Conservation (phyloP, 106 monocot genomes). For the Iris macrosiphon region DNA sequence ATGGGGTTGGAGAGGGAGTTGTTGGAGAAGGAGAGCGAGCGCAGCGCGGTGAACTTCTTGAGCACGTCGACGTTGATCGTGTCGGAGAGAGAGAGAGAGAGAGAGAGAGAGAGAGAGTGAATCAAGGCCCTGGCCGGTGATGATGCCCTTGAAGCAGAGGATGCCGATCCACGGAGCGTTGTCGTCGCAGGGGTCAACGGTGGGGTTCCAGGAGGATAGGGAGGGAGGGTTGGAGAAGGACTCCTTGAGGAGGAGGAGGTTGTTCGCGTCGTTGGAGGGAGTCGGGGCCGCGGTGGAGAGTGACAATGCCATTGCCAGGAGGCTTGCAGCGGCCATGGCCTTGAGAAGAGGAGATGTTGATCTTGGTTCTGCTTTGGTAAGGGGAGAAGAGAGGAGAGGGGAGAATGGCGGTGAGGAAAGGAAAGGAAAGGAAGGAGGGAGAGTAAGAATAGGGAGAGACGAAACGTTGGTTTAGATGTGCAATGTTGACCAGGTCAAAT, state of each 20-base stretch:
- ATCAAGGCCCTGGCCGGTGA: slow-evolving; percentile 42
- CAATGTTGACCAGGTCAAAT: too few species aligned
- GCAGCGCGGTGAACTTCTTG: slow-evolving; percentile 31
- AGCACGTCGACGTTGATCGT: slow-evolving; percentile 42
- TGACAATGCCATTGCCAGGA: too few species aligned
- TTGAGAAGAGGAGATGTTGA: too few species aligned
- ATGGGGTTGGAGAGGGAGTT: slow-evolving; percentile 63
- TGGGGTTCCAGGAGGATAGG: slow-evolving; percentile 17
- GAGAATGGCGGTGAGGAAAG: background rate
- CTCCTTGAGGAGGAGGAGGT: slow-evolving; percentile 32
- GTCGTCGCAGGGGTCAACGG: slow-evolving; percentile 23
- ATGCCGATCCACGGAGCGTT: slow-evolving; percentile 63
- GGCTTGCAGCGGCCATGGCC: slow-evolving; percentile 15
- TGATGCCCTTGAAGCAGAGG: slow-evolving; percentile 34
- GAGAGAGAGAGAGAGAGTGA: too few species aligned
- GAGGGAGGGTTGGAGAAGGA: slow-evolving; percentile 38
- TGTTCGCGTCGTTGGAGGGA: slow-evolving; percentile 18
- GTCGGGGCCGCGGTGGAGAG: slow-evolving; percentile 12
- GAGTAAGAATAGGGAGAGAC: background rate
- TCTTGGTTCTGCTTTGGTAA: too few species aligned
- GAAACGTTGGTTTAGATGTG: too few species aligned
- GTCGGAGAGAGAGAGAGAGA: slow-evolving; percentile 48
- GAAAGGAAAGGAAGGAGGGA: background rate
- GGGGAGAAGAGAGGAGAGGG: too few species aligned
- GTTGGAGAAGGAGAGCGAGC: slow-evolving; percentile 34